Evolutionary conservation across 331 rosid species (phyloP).

Genomic region (Pyrus hybrid): DNA sequence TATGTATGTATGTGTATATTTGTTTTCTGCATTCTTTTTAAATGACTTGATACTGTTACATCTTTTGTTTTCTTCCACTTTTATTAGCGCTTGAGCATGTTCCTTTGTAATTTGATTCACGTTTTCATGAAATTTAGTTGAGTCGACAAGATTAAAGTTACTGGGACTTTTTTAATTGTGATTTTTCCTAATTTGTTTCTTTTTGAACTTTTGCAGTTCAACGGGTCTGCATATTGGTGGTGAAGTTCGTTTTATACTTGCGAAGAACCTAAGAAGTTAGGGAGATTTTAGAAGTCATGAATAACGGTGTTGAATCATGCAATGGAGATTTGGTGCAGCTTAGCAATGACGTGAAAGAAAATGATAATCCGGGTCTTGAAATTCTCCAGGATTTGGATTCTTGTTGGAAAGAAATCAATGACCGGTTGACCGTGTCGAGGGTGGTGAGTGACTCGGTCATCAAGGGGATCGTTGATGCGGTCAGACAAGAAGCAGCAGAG

Average conservation of each 20-base stretch:
- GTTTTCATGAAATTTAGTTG: background rate
- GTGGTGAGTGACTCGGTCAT: slow-evolving; percentile 85
- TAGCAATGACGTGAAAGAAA: slow-evolving; percentile 22
- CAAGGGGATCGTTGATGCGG: slow-evolving; percentile 68
- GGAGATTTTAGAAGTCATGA: slow-evolving; percentile 11
- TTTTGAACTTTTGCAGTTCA: slow-evolving; percentile 17
- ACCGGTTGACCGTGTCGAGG: slow-evolving; percentile 58
- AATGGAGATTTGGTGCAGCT: slow-evolving; percentile 18
- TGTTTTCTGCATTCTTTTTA: background rate
- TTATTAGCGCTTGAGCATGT: background rate
- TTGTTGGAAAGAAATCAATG: slow-evolving; percentile 42
- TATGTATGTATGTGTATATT: background rate
- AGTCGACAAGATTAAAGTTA: background rate
- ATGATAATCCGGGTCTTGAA: slow-evolving; percentile 30
- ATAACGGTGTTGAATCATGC: background rate
- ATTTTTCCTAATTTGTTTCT: background rate
- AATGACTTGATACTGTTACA: background rate
- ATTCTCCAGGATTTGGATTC: slow-evolving; percentile 63
- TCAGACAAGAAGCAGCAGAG: slow-evolving; percentile 64
- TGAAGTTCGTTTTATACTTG: background rate
- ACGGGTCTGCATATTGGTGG: background rate
- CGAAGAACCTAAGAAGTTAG: slow-evolving; percentile 7
- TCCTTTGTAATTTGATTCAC: background rate
- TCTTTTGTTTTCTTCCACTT: background rate
- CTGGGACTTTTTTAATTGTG: background rate